Base-by-base conservation (phyloP, 805 yeast genomes). In the Wickerhamiella domercqiae region DNA sequence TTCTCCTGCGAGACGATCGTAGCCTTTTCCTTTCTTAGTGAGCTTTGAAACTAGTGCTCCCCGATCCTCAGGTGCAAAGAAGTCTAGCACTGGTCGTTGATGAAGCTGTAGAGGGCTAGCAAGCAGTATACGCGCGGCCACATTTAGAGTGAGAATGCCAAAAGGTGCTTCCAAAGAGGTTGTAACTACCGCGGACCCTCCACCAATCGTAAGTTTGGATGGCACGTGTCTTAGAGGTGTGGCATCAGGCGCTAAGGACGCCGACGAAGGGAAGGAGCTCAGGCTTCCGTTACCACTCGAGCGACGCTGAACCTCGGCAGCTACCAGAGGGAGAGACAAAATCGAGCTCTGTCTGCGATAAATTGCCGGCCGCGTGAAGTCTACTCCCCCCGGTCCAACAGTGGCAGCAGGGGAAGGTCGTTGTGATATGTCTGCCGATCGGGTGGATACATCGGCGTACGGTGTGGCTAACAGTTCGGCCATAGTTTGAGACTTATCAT, bases 111-210 rank as follows among this genome's bases (percentile, higher is more conserved):
- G 65, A 50, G 74, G 71, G 33, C 82, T 73, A 3, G 80, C 72
- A 14, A 95, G 95, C 58, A 86, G 80, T 62, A 81, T 73, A 41
- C 83, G 63, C 51, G 93, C 80, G 0, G 94, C 93, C 46, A 84
- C 63, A 53, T 87, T 86, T 13, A 93, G 83, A 5, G 93, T 86
- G 49, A 71, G 72, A 35, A 86, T 68, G 20, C 64, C 60, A 86
- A 90, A 86, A 1, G 96, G 96, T 34, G 69, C 67, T 11, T 68
- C 71, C 18, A 69, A 61, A 2, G 73, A 73, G 35, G 93, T 80
- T 0, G 94, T 82, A 54, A 86, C 76, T 9, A 84, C 76, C 0
- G 94, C 90, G 51, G 82, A 90, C 1, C 72, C 63, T 0, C 78
- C 57, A 5, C 60, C 61, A 41, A 75, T 76, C 21, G 19, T 18